Conservation (phyloP, 2,329 filamentous ascomycete species). For the Neophaeococcomyces aloes region DNA sequence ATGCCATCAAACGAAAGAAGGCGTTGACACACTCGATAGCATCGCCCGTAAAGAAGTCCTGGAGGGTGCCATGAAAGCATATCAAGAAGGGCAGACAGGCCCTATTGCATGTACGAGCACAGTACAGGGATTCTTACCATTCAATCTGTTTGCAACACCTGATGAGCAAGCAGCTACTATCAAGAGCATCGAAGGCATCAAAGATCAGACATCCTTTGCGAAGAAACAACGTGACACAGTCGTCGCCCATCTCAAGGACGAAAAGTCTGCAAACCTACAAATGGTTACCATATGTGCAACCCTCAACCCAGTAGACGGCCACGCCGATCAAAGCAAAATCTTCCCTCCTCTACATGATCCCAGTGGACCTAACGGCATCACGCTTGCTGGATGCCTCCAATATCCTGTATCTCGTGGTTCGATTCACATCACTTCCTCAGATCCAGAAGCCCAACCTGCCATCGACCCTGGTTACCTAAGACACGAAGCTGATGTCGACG, state of each 20-base stretch:
- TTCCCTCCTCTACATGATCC: slow-evolving; percentile 24
- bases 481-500: slow-evolving; percentile 32
- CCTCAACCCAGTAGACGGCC: slow-evolving; percentile 23
- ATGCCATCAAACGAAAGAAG: slow-evolving; percentile 12
- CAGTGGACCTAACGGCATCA: slow-evolving; percentile 34
- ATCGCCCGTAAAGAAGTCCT: slow-evolving; percentile 26
- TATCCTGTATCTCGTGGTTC: slow-evolving; percentile 43
- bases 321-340: slow-evolving; percentile 36
- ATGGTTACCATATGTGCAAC: slow-evolving; percentile 26
- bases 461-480: slow-evolving; percentile 38
- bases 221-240: slow-evolving; percentile 27
- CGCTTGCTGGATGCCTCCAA: slow-evolving; percentile 40
- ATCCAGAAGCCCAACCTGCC: slow-evolving; percentile 27
- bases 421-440: slow-evolving; percentile 33
- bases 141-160: slow-evolving; percentile 25
- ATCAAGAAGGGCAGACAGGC: slow-evolving; percentile 22
- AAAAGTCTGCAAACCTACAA: slow-evolving; percentile 31
- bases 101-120: slow-evolving; percentile 25
- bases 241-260: slow-evolving; percentile 26
- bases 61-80: slow-evolving; percentile 26
- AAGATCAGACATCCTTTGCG: slow-evolving; percentile 25
- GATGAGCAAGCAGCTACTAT: slow-evolving; percentile 26
- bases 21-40: slow-evolving; percentile 21
- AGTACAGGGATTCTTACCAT: slow-evolving; percentile 30
- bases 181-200: slow-evolving; percentile 23